These are phyloP conservation scores for Pilasporangium apinafurcum DNA, from an alignment of 352 stramenopile species.

Conservation along the genomic window DNA sequence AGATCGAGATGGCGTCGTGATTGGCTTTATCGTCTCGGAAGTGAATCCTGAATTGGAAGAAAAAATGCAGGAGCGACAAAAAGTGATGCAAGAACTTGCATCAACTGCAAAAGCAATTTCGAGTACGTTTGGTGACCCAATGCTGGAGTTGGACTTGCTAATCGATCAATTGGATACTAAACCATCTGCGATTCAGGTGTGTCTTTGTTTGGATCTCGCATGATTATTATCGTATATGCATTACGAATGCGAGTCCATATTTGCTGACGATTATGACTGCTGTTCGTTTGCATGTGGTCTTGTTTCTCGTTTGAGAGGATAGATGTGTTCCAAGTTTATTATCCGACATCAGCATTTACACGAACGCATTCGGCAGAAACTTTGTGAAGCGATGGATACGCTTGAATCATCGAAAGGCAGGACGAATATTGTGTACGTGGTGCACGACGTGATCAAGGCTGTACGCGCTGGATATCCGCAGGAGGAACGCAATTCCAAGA, in stretches of 20 bases:
- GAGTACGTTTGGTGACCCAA: constrained; percentile 70
- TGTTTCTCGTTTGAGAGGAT: too few relatives aligned
- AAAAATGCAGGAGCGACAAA: constrained; percentile 65
- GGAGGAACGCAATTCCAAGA: constrained; percentile 71
- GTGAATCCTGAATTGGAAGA: constrained; percentile 82
- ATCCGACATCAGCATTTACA: constrained; percentile 71
- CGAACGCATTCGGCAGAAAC: constrained; percentile 59
- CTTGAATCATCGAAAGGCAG: constrained; percentile 64
- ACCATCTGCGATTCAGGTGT: constrained; percentile 76
- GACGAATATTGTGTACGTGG: constrained; percentile 75
- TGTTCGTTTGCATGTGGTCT: not conserved
- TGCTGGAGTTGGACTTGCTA: constrained; percentile 83
- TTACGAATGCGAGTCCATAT: not conserved
- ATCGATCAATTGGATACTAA: constrained; percentile 84
- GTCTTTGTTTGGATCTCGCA: constrained; percentile 8
- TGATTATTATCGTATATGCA: not conserved
- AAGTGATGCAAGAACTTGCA: constrained; percentile 76
- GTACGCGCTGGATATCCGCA: constrained; percentile 63
- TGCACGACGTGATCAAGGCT: constrained; percentile 77
- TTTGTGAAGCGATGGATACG: constrained; percentile 52
- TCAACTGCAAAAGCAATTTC: constrained; percentile 72
- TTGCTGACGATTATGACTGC: constrained; percentile 1
- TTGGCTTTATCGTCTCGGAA: constrained; percentile 85
- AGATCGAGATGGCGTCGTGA: constrained; percentile 76
- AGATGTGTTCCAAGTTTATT: constrained; percentile 84